Evolutionary conservation across 805 yeast genomes (phyloP), one percentile per base, ranked within the genome.

Genomic region (Candida xyloterini): DNA sequence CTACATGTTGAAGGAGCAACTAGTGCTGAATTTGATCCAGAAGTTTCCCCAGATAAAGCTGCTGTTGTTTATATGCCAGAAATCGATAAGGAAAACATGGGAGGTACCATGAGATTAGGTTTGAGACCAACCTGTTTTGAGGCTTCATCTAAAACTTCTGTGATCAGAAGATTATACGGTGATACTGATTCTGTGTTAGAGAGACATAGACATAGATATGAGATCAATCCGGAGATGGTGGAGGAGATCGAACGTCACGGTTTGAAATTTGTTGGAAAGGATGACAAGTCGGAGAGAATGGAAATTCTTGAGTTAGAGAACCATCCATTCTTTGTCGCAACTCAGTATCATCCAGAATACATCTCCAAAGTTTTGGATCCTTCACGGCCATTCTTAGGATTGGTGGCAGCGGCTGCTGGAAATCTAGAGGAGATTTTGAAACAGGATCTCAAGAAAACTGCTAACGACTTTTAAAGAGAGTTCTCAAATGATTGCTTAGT

Each of bases 31-130:
- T 86, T 91, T 58, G 78, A 76, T 50, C 75, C 80, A 16, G 70
- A 72, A n/a, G 58, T 77, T 36, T 67, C 74, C 28, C 84, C 82
- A 40, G 76, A 75, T 5, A 74, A 76, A 39, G 82, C 88, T 14
- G 78, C 88, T 37, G 95, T 93, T 43, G 86, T 93, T 34, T 93
- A 88, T 71, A 93, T 93, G 99, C 99, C 99, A 30, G 99, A 93
- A 66, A 89, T 91, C 47, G 95, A 89, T 67, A 91, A 89, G 71
- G 81, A 84, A 53, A 88, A 87, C 63, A 76, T 93, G 72, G 99
- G 99, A 49, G 99, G 99, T 52, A 91, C 98, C 36, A 93, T 93
- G 99, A 83, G 99, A 73, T 76, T 93, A 53, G 99, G 99, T 55
- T 74, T 88, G 50, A 89, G 96, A 67, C 79, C 90, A 51, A 89